Evolutionary conservation across 495 filamentous ascomycete genomes (phyloP).

Genomic region (Aspergillus biplanus): DNA sequence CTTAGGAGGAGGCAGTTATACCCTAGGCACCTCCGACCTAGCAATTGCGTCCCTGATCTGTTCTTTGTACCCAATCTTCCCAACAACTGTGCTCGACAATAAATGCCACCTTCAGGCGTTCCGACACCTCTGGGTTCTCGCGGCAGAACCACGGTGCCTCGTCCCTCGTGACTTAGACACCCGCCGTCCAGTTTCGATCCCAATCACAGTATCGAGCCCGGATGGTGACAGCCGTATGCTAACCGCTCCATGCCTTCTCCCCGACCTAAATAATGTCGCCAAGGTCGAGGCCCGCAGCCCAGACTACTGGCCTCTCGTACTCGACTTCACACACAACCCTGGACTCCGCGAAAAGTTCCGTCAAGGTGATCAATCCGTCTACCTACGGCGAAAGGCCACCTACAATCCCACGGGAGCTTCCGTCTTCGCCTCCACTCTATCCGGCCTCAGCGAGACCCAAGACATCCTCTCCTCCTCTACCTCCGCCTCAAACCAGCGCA

Average conservation of each 20-base stretch:
- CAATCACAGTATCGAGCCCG: constrained; percentile 61
- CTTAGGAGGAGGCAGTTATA: constrained; percentile 87
- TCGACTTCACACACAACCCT: constrained; percentile 74
- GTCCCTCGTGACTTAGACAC: constrained; percentile 84
- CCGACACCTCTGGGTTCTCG: constrained; percentile 96
- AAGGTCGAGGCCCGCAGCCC: constrained; percentile 67
- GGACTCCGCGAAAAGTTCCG: constrained; percentile 70
- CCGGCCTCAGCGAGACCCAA: constrained; percentile 48
- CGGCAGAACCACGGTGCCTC: constrained; percentile 86
- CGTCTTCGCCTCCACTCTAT: constrained; percentile 74
- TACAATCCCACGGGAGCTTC: constrained; percentile 65
- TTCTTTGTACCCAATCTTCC: constrained; percentile 93
- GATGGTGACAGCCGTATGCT: constrained; percentile 47
- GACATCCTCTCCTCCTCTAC: constrained; percentile 41
- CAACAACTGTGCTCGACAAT: constrained; percentile 86
- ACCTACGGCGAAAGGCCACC: constrained; percentile 76
- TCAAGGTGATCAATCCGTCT: constrained; percentile 70
- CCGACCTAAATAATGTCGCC: constrained; percentile 70
- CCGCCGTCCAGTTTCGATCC: constrained; percentile 72
- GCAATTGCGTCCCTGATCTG: constrained; percentile 85
- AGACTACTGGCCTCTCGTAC: constrained; percentile 82
- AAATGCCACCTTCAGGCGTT: constrained; percentile 94
- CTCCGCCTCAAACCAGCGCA: constrained; percentile 31
- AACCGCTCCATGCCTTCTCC: constrained; percentile 79
- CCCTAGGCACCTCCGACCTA: constrained; percentile 86